These are phyloP conservation scores for Rhipidocladum racemiflorum DNA, from an alignment of 176 grass and related monocot genomes.

Conservation along the genomic window DNA sequence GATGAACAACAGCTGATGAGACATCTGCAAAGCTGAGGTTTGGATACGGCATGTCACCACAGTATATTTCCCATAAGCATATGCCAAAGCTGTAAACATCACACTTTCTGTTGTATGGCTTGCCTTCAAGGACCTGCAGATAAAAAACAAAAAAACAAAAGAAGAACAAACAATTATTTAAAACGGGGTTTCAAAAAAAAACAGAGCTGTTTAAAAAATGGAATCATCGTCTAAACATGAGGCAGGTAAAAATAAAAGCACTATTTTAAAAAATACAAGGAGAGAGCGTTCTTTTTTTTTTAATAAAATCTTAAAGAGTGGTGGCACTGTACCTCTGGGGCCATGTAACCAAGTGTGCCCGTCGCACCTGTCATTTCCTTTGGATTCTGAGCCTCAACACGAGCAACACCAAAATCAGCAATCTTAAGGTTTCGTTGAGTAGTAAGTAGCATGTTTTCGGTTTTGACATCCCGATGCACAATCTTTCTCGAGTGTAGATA, in stretches of 20 bases:
- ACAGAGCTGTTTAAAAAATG: not conserved
- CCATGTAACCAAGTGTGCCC: slow-evolving; percentile 93
- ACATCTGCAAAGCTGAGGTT: slow-evolving; percentile 68
- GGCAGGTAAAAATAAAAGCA: not conserved
- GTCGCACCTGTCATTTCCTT: slow-evolving; percentile 85
- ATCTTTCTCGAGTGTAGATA: slow-evolving; percentile 72
- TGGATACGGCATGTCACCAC: slow-evolving; percentile 81
- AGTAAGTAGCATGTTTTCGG: slow-evolving; percentile 85
- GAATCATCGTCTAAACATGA: not conserved
- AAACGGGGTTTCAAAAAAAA: not conserved
- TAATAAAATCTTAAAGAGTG: not conserved
- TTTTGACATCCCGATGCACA: slow-evolving; percentile 78
- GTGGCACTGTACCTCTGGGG: slow-evolving; percentile 58
- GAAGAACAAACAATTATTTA: not conserved
- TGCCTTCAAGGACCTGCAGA: slow-evolving; percentile 64
- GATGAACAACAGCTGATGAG: slow-evolving; percentile 66
- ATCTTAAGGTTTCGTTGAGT: slow-evolving; percentile 64
- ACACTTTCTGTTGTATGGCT: slow-evolving; percentile 76
- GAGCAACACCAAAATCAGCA: slow-evolving; percentile 88
- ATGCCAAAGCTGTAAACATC: slow-evolving; percentile 81
- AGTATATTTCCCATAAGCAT: slow-evolving; percentile 84
- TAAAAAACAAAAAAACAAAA: not conserved
- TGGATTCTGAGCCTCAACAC: slow-evolving; percentile 74
- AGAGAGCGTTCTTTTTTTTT: not conserved
- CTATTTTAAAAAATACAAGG: not conserved